A percentile compares a stretch with the other conserved stretches of the same genome.
These are phyloP conservation scores for Vaccinium corymbosum DNA, from an alignment of 148 eudicot genomes.

Conservation along the genomic window DNA sequence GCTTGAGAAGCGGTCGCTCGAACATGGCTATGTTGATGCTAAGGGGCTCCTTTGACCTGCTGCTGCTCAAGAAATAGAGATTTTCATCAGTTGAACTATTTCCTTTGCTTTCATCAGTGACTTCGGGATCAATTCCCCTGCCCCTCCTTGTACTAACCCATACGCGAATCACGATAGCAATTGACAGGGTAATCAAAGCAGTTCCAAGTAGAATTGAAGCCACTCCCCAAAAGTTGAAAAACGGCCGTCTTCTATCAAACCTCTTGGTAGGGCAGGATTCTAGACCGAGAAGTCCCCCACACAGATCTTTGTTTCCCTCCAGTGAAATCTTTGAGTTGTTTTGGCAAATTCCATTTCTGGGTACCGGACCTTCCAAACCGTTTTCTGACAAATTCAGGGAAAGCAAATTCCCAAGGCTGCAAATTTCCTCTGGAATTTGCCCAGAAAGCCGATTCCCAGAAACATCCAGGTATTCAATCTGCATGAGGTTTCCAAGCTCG, in stretches of 20 bases:
- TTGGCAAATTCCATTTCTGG: slow-evolving; percentile 37
- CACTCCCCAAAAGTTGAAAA: slow-evolving; percentile 30
- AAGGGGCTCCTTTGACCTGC: slow-evolving; percentile 52
- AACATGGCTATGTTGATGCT: slow-evolving; percentile 60
- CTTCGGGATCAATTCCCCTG: slow-evolving; percentile 22
- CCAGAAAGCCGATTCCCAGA: slow-evolving; percentile 36
- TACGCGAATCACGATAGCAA: slow-evolving; percentile 21
- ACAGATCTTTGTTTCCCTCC: slow-evolving; percentile 41
- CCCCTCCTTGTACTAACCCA: slow-evolving; percentile 21
- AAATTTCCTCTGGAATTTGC: slow-evolving; percentile 36
- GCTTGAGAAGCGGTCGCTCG: slow-evolving; percentile 41
- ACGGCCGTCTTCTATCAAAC: slow-evolving; percentile 15
- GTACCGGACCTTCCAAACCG: slow-evolving; percentile 39
- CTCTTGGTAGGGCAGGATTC: slow-evolving; percentile 31
- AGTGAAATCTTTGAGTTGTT: slow-evolving; percentile 31
- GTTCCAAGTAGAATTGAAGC: slow-evolving; percentile 21
- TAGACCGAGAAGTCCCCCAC: slow-evolving; percentile 37
- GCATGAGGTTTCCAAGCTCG: slow-evolving; percentile 39
- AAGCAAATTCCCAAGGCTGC: slow-evolving; percentile 25
- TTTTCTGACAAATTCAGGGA: slow-evolving; percentile 34
- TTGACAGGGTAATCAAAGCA: slow-evolving; percentile 18
- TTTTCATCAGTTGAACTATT: slow-evolving; percentile 36
- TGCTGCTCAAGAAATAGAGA: slow-evolving; percentile 45
- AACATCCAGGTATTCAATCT: slow-evolving; percentile 39
- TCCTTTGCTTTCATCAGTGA: slow-evolving; percentile 27